Evolutionary conservation across 331 rosid species (phyloP).

Genomic region (Dryas integrifolia): DNA sequence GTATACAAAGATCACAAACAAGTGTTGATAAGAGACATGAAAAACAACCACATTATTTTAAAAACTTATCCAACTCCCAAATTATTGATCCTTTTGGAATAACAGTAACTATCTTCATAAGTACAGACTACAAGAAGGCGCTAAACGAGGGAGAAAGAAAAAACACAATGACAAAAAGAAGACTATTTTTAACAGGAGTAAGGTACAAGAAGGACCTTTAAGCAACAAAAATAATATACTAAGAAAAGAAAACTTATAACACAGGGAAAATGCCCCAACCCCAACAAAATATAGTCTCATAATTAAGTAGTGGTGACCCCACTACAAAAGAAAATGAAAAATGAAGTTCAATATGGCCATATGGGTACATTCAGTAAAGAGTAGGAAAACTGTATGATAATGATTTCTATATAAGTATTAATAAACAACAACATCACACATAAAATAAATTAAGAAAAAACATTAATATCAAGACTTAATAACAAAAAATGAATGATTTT

Average conservation of each 20-base stretch:
- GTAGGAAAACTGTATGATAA: not conserved
- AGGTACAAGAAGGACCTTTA: not conserved
- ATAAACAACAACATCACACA: not conserved
- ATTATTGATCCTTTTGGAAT: not conserved
- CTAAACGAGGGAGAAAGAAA: not conserved
- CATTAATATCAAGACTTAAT: conserved; percentile 8
- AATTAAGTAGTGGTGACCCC: not conserved
- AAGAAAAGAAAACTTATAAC: not conserved
- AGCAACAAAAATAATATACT: not conserved
- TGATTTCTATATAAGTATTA: not conserved
- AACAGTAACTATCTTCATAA: not conserved
- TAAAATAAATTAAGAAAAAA: not conserved
- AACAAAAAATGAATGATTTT: conserved; percentile 23
- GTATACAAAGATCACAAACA: not conserved
- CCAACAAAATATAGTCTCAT: not conserved
- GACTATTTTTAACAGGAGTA: not conserved
- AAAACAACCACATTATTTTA: too few relatives aligned
- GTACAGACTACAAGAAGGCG: not conserved
- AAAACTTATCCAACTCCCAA: not conserved
- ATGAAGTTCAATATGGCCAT: not conserved
- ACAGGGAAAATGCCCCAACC: not conserved
- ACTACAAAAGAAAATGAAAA: not conserved
- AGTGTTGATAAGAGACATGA: not conserved
- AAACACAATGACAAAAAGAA: not conserved
- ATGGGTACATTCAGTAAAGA: not conserved